Conservation (phyloP, 495 filamentous ascomycete genomes). For the Penicillium macrosclerotiorum region DNA sequence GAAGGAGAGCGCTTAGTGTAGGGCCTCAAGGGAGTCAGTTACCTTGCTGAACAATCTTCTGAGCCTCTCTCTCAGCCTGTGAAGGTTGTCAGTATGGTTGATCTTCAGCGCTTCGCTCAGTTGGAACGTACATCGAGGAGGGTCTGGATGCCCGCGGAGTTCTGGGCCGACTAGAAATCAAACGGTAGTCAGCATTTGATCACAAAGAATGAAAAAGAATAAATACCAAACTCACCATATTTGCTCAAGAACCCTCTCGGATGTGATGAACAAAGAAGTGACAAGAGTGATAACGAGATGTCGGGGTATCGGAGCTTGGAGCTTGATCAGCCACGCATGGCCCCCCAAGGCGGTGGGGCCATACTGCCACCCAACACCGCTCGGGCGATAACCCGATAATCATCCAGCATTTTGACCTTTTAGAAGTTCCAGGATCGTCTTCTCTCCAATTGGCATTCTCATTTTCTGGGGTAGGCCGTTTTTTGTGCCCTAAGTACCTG, state of each 20-base stretch:
- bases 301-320: slow-evolving; percentile 35
- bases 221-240: slow-evolving; percentile 45
- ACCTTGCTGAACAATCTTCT: slow-evolving; percentile 99
- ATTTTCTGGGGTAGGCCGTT: not conserved
- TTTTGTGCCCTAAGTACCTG: not conserved
- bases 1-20: not conserved
- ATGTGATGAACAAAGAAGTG: slow-evolving; percentile 9
- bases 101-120: not conserved
- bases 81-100: slow-evolving; percentile 26
- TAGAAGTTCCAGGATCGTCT: not conserved
- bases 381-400: slow-evolving; percentile 33
- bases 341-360: slow-evolving; percentile 35
- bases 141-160: slow-evolving; percentile 96
- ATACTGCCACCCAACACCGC: slow-evolving; percentile 37
- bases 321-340: slow-evolving; percentile 39
- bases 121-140: slow-evolving; percentile 84
- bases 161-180: slow-evolving; percentile 80
- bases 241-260: slow-evolving; percentile 21
- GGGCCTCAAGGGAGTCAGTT: slow-evolving; percentile 13
- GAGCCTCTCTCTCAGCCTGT: slow-evolving; percentile 95
- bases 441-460: not conserved
- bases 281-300: slow-evolving; percentile 17
- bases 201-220: too few relatives aligned
- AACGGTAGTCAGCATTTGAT: slow-evolving; percentile 27
- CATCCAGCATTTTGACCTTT: slow-evolving; percentile 13